phyloP scores from a whole-genome alignment of 371 early-diverging fungal genomes.

The Synchytrium microbalum region DNA sequence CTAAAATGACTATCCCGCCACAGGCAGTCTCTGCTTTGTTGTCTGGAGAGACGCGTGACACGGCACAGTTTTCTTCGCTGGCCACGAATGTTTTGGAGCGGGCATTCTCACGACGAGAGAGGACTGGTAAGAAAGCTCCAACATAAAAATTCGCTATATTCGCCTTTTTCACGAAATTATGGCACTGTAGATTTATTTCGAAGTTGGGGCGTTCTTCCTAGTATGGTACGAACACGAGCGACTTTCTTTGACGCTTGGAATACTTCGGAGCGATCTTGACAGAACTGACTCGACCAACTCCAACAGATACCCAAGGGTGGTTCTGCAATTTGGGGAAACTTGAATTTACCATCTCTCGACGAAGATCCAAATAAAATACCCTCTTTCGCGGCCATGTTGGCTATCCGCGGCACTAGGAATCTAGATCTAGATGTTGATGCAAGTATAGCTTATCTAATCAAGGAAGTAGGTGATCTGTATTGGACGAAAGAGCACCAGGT shows the following conservation, averaged over 20 bases:
- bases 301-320: conserved; percentile 71
- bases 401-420: not conserved
- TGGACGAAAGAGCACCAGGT: conserved; percentile 41
- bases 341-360: conserved; percentile 13
- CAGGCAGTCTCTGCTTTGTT: conserved; percentile 17
- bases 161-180: too few species aligned
- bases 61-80: conserved; percentile 70
- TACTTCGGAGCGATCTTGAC: too few species aligned
- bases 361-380: not conserved
- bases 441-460: conserved; percentile 9
- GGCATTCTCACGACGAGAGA: conserved; percentile 73
- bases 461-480: not conserved
- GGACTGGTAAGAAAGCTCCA: too few species aligned
- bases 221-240: conserved; percentile 46
- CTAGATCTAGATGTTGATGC: not conserved
- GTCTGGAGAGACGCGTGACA: conserved; percentile 79
- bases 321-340: conserved; percentile 67
- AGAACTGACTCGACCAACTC: conserved; percentile 6
- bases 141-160: too few species aligned
- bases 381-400: not conserved
- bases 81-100: conserved; percentile 74
- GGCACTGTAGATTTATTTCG: conserved; percentile 69
- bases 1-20: too few species aligned
- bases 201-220: conserved; percentile 73
- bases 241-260: too few species aligned